Evolutionary conservation across 2,329 filamentous ascomycete genomes (phyloP), one percentile per base, ranked within the genome.

Genomic region (Thermoascus crustaceus): DNA sequence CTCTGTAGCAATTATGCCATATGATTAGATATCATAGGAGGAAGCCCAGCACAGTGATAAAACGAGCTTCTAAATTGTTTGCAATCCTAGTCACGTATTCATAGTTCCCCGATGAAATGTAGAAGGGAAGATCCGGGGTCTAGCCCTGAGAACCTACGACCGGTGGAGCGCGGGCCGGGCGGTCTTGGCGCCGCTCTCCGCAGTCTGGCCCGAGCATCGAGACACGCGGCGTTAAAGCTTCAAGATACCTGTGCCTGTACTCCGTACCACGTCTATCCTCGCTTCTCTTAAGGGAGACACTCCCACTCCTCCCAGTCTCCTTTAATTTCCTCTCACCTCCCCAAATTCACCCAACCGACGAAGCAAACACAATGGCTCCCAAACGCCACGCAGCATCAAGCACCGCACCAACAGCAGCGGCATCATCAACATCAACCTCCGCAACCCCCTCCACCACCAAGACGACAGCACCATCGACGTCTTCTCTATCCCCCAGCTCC

Each of bases 401-500:
- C 30, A 29, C 48, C 19, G 19, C 45, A 19, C 35, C 46, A 38
- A 37, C 45, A 23, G 32, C 45, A 26, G 34, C 55, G 22, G 35
- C 44, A 25, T 16, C 38, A 43, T 48, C 50, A 39, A 47, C 47
- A 27, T 40, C 50, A 39, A 32, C 55, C 9, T 38, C 39, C 20
- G 41, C 53, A 24, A 30, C 46, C 21, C 9, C 46, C 14, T 37
- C 47, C 38, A 40, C 47, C 32, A 32, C 55, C 34, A 41, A 50
- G 35, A 34, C 49, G 32, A 34, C 52, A 35, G 41, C 49, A 29
- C 30, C 55, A 38, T 40, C 54, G 11, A 48, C 62, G 32, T 54
- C 55, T 37, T 54, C 59, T 18, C 53, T 66, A 27, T 58, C 57
- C 38, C 41, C 55, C 17, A 63, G 61, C 32, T 60, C 61, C 26